A percentile compares a stretch with the other conserved stretches of the same genome.
Conservation (phyloP, 2,329 filamentous ascomycete species). For the Cordyceps pruinosa region DNA sequence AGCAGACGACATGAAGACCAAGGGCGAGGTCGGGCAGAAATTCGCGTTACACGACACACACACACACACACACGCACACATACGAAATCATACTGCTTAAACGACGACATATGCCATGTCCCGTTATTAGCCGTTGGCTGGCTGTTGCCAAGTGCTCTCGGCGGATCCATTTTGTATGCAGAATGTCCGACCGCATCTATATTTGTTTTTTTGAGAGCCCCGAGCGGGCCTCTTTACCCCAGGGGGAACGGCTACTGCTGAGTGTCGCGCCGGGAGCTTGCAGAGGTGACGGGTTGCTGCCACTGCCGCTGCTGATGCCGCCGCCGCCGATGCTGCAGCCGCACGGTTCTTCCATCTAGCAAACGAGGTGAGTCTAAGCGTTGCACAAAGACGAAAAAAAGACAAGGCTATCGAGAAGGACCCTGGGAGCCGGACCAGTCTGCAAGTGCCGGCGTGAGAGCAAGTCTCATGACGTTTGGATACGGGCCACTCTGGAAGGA, state of each 20-base stretch:
- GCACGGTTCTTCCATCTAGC: too few relatives aligned
- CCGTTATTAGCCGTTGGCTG: not conserved
- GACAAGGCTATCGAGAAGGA: too few relatives aligned
- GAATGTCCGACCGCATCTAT: not conserved
- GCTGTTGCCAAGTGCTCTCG: not conserved
- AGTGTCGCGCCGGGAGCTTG: too few relatives aligned
- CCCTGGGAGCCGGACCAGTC: too few relatives aligned
- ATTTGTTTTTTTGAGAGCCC: too few relatives aligned
- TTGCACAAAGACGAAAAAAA: too few relatives aligned
- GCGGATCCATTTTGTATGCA: not conserved
- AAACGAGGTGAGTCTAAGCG: too few relatives aligned
- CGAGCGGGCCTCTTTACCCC: too few relatives aligned
- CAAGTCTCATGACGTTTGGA: not conserved
- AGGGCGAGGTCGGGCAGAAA: conserved; percentile 5
- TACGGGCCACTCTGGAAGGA: not conserved
- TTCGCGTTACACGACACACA: not conserved
- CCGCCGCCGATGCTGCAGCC: too few relatives aligned
- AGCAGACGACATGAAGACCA: not conserved
- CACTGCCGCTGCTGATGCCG: not conserved
- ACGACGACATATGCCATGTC: not conserved
- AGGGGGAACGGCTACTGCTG: too few relatives aligned
- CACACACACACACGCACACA: too few relatives aligned
- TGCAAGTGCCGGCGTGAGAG: not conserved
- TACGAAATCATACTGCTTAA: not conserved
- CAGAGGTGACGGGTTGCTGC: not conserved